Evolutionary conservation across 2,329 filamentous ascomycete genomes (phyloP), one percentile per base, ranked within the genome.

Genomic region (Sporothrix inflata): DNA sequence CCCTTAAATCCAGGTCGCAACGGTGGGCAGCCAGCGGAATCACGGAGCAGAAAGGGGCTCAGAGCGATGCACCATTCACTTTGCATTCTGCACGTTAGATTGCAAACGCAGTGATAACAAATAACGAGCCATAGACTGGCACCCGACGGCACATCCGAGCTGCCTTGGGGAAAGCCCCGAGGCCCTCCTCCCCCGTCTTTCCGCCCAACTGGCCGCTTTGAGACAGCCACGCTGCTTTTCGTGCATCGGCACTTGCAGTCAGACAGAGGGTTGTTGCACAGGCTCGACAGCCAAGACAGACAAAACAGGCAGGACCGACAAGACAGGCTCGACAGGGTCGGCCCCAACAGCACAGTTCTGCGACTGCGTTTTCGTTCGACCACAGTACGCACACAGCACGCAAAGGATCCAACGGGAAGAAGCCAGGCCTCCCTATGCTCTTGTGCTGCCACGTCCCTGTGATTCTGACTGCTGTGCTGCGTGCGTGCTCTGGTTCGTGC

Each of bases 81-180:
- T 34, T 34, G 30, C 30, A 34, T 34, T 24, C 21, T 27, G 11
- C 21, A 8, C 21, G 7, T 14, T 57, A 4, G 2, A 24, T 12
- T 53, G 49, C 49, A 27, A 34, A 12, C 5, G 14, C 57, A 21
- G 8, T 40, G 30, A 21, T 40, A 38, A 27, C 60, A 12, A n/a
- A 24, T 42, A 45, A 21, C 30, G 30, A 34, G 30, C 3, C 30
- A 34, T 34, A 6, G 30, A 34, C 30, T 34, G 30, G 30, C 38
- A 24, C 12, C 19, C n/a, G 19, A n/a, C 19, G 65, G 27, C 19
- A 11, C 47, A 24, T 8, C 30, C 66, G 5, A 21, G 51, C 57
- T 21, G 73, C 70, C 70, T 69, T 69, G 45, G 11, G 49, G 73
- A 71, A 72, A 55, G 70, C 68, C 70, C 24, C 42, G 67, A 30